These are phyloP conservation scores for Xylaria sp. DNA, from an alignment of 2,329 filamentous ascomycete species.

Conservation along the genomic window DNA sequence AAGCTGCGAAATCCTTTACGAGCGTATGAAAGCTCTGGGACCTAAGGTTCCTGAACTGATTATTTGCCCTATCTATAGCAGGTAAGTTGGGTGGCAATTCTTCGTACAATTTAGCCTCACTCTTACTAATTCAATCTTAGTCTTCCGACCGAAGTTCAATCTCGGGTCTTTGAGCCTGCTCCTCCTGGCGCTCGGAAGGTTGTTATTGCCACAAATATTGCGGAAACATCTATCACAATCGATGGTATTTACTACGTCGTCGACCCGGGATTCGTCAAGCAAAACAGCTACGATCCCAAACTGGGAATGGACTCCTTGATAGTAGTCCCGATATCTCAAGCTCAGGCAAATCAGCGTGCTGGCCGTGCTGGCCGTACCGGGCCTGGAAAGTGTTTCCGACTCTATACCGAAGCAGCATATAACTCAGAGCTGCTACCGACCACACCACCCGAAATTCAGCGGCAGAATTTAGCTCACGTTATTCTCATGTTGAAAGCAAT, in stretches of 20 bases:
- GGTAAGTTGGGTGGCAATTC: slow-evolving; percentile 23
- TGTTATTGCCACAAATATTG: slow-evolving; percentile 98
- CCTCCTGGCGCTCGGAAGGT: slow-evolving; percentile 89
- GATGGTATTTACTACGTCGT: slow-evolving; percentile 98
- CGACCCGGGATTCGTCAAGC: slow-evolving; percentile 97
- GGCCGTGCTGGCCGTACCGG: slow-evolving; percentile 94
- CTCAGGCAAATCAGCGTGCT: slow-evolving; percentile 93
- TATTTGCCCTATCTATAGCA: slow-evolving; percentile 93
- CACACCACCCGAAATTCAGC: slow-evolving; percentile 94
- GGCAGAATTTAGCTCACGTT: slow-evolving; percentile 90
- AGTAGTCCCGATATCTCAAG: slow-evolving; percentile 95
- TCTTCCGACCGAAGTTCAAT: slow-evolving; percentile 92
- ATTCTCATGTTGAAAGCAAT: slow-evolving; percentile 99
- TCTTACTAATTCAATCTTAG: slow-evolving; percentile 54
- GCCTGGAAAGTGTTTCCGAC: slow-evolving; percentile 92
- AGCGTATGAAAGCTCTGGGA: slow-evolving; percentile 95
- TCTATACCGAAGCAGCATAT: slow-evolving; percentile 95
- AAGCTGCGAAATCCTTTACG: slow-evolving; percentile 88
- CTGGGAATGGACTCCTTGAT: slow-evolving; percentile 97
- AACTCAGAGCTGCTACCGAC: slow-evolving; percentile 98
- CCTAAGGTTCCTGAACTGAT: slow-evolving; percentile 91
- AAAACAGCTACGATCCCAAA: slow-evolving; percentile 96
- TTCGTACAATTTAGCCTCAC: neutral
- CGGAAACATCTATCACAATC: slow-evolving; percentile 97
- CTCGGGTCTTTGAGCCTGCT: slow-evolving; percentile 92